Base-by-base conservation (phyloP, 352 stramenopile species). In the Halophytophthora polymorphica region DNA sequence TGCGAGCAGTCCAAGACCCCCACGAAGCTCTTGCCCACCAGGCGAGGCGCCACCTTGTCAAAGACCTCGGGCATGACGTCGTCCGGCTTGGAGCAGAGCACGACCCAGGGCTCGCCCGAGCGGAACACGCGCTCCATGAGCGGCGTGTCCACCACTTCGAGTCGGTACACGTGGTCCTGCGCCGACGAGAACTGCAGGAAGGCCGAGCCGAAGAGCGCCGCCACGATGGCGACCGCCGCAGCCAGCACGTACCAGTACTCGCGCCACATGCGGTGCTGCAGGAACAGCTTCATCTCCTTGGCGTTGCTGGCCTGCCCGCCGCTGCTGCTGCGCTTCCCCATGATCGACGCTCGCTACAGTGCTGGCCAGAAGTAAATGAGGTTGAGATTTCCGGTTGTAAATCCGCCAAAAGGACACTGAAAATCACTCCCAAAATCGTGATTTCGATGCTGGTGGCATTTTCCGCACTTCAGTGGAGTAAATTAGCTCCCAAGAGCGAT, bases 241-340 rank as follows among this genome's bases (percentile, higher is more conserved):
- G 68, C 38, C 18, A 93, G 50, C 13, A 73, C 62, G 49, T 87
- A 72, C 71, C 71, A 83, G 56, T 94, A 72, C 10, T 94, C 83
- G 25, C 69, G 66, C 83, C 83, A 92, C 79, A 90, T 86, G 45
- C 83, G 66, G 58, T 94, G 86, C 56, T 80, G 67, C 41, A 94
- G 35, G 52, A 90, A 94, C 66, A 90, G 72, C 69, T 87, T 88
- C 53, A 94, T 72, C 40, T 92, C 78, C 39, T 66, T 76, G 22
- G 71, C 68, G 69, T 87, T 83, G 61, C 66, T 88, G 19, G 63
- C 61, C n/a, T 62, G 58, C 3, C 64, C 45, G 12, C 69, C 56
- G 23, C 69, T 47, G 38, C 29, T 65, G 60, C 2, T 73, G 5
- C 73, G 53, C 57, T 64, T 68, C 19, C 66, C 62, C 69, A 71